Base-by-base conservation (phyloP, 176 grass and related monocot genomes). In the maize (Zea mays) region DNA sequence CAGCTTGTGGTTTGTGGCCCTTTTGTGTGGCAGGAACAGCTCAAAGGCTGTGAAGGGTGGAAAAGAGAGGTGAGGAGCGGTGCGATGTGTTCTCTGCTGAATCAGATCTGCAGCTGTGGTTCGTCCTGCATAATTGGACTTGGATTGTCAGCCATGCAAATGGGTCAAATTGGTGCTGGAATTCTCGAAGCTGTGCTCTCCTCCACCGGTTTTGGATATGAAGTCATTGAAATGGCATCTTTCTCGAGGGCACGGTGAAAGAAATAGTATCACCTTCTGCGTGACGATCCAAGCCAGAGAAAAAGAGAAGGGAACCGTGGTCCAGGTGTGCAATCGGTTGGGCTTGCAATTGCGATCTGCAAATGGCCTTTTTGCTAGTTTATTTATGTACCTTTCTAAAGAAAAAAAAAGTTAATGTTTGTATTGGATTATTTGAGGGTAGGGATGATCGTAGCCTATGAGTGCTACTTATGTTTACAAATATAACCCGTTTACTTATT, bases 21-120 rank as follows among this genome's bases (percentile, higher is more conserved):
- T 49, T 77, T 47, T 68, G 5, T 71, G 72, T 64, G 78, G 65
- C 65, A 27, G 27, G 27, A 71, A 73, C 69, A 75, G 81, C 49
- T 75, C 75, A 71, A 80, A 55, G 76, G 54, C 59, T 83, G 74
- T 54, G 17, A 64, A 71, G 45, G 13, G 20, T 43, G 3, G 33
- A 69, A 88, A 89, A 63, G 66, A 76, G 82, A 82, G 78, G 78
- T 11, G 37, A 65, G 52, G 78, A 81, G 35, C 15, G 77, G 17
- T 27, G 67, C 78, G 44, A 67, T 52, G 77, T 89, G 77, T 57
- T 61, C 36, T 57, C 55, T 67, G 72, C 58, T 85, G 50, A 82
- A 73, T 85, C 82, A 85, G 71, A 80, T 80, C 36, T 81, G 73
- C 86, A 81, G 10, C 2, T 77, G 42, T 44, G 62, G 0, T 8